Conservation (phyloP, 331 rosid species). For the Quercus phellos region DNA sequence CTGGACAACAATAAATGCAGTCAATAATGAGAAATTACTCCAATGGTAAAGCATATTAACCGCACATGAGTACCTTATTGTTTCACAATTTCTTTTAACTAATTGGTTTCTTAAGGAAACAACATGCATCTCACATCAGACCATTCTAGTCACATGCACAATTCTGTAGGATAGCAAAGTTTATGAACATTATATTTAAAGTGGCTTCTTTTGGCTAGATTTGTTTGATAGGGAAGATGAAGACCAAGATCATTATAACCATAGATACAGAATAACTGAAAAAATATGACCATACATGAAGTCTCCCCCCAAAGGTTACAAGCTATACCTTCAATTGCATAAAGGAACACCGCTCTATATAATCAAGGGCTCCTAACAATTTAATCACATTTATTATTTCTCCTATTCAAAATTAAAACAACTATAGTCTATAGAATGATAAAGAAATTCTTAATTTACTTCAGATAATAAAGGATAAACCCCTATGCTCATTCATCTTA, state of each 20-base stretch:
- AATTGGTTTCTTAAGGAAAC: background rate
- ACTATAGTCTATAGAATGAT: background rate
- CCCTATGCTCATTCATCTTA: background rate
- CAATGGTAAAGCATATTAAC: background rate
- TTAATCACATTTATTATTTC: slow-evolving; percentile 6
- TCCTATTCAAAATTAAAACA: background rate
- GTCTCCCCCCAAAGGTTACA: background rate
- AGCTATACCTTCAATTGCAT: slow-evolving; percentile 1
- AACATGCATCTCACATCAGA: background rate
- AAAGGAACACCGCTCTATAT: background rate
- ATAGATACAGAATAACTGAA: slow-evolving; percentile 5
- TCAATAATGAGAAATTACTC: background rate
- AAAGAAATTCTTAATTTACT: background rate
- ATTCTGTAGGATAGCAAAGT: background rate
- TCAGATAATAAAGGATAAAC: background rate
- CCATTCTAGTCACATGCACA: background rate
- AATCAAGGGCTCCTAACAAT: slow-evolving; percentile 7
- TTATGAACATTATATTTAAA: slow-evolving; percentile 4
- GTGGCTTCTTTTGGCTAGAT: slow-evolving; percentile 2
- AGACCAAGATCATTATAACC: slow-evolving; percentile 7
- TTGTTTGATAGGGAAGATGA: background rate
- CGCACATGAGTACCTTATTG: background rate
- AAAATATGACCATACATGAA: background rate
- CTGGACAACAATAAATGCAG: background rate
- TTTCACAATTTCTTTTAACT: background rate